phyloP scores from a whole-genome alignment of 495 filamentous ascomycete genomes.

The Penicilliopsis zonata region DNA sequence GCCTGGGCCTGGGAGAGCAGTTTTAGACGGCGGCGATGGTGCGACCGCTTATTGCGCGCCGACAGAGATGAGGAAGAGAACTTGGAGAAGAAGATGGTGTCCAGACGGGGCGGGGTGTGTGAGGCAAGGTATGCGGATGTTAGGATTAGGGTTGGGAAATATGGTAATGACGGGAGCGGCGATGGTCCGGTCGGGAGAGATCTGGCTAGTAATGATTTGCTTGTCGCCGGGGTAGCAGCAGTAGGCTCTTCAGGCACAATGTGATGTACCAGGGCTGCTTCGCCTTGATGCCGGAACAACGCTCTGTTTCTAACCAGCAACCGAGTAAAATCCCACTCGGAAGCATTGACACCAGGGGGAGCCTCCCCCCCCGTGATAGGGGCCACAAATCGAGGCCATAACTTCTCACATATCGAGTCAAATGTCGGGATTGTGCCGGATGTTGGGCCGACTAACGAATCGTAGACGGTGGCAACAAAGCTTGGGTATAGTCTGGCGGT shows the following conservation, averaged over 20 bases:
- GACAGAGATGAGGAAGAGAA: slow-evolving; percentile 44
- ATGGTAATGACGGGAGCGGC: slow-evolving; percentile 45
- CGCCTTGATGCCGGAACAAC: slow-evolving; percentile 71
- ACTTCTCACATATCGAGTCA: slow-evolving; percentile 39
- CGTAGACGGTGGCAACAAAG: slow-evolving; percentile 30
- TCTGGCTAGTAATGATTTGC: slow-evolving; percentile 7
- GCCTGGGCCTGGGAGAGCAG: slow-evolving; percentile 31
- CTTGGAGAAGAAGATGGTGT: slow-evolving; percentile 77
- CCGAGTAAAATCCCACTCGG: slow-evolving; percentile 68
- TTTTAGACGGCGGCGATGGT: slow-evolving; percentile 44
- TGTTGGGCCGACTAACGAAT: slow-evolving; percentile 29
- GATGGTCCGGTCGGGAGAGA: slow-evolving; percentile 19
- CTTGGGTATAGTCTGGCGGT: slow-evolving; percentile 23
- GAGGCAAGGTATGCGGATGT: slow-evolving; percentile 86
- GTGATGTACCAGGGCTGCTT: slow-evolving; percentile 55
- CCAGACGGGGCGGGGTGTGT: slow-evolving; percentile 67
- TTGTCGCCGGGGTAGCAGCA: slow-evolving; percentile 10
- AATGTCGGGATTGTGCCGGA: slow-evolving; percentile 32
- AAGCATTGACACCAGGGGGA: slow-evolving; percentile 27
- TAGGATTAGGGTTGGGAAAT: slow-evolving; percentile 71
- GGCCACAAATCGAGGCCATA: slow-evolving; percentile 70
- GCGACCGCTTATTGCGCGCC: slow-evolving; percentile 36
- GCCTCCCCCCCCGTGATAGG: slow-evolving; percentile 24
- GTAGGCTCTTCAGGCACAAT: slow-evolving; percentile 41
- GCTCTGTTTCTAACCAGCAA: slow-evolving; percentile 61